Percentiles rank a stretch among this genome's conserved stretches.
phyloP scores from a whole-genome alignment of 495 filamentous ascomycete genomes.

The Podospora tetraspora region DNA sequence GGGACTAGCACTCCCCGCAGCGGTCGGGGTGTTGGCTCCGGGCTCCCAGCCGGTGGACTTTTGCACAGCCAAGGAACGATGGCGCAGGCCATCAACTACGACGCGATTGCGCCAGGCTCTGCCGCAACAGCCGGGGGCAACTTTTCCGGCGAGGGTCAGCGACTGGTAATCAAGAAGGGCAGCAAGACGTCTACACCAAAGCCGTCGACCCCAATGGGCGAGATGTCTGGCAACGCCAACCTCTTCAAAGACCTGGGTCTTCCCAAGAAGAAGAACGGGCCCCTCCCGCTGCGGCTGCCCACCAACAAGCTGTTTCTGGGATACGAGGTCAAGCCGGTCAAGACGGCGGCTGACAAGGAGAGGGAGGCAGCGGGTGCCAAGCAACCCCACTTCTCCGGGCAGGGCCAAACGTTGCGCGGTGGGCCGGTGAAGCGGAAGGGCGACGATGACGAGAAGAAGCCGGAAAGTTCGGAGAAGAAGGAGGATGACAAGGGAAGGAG shows the following conservation, averaged over 20 bases:
- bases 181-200: conserved; percentile 74
- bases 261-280: conserved; percentile 59
- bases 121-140: conserved; percentile 62
- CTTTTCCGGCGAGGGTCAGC: conserved; percentile 73
- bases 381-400: conserved; percentile 76
- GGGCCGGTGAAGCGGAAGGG: conserved; percentile 51
- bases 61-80: conserved; percentile 83
- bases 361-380: conserved; percentile 55
- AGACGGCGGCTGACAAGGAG: conserved; percentile 69
- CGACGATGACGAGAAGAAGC: conserved; percentile 35
- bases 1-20: conserved; percentile 61
- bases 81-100: conserved; percentile 95
- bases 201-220: conserved; percentile 71
- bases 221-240: conserved; percentile 52
- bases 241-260: conserved; percentile 35
- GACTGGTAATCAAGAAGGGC: conserved; percentile 72
- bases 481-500: conserved; percentile 33
- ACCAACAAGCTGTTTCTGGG: conserved; percentile 94
- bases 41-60: conserved; percentile 62
- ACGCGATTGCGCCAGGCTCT: conserved; percentile 79
- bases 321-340: conserved; percentile 82
- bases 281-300: conserved; percentile 78
- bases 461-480: conserved; percentile 25
- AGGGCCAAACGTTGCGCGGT: conserved; percentile 77
- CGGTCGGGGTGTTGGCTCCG: conserved; percentile 28